These are phyloP conservation scores for Phalaenopsis equestris DNA, from an alignment of 106 monocot genomes.

Conservation along the genomic window DNA sequence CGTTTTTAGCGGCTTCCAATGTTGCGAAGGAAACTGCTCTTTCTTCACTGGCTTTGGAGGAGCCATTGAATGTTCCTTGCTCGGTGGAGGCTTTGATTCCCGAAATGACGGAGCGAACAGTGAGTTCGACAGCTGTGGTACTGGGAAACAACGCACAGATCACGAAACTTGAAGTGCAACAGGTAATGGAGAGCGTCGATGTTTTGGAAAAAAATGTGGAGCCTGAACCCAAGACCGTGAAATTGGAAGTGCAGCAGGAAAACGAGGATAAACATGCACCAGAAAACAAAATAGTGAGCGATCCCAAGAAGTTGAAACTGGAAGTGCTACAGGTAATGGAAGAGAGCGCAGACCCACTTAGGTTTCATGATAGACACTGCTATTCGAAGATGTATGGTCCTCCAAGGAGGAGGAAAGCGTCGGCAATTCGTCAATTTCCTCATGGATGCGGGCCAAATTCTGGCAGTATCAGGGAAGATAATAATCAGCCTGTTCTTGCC, in stretches of 20 bases:
- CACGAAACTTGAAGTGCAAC: not conserved
- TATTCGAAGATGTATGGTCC: not conserved
- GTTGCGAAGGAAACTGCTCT: not conserved
- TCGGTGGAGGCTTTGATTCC: not conserved
- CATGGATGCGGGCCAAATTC: constrained; percentile 1
- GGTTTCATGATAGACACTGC: not conserved
- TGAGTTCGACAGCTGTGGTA: not conserved
- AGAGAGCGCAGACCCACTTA: not conserved
- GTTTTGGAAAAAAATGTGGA: not conserved
- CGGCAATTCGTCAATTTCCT: constrained; percentile 10
- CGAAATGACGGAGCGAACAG: not conserved
- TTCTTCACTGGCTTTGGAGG: not conserved
- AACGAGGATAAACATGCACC: not conserved
- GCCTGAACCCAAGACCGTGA: not conserved
- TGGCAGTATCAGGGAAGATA: not conserved
- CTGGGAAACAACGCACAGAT: not conserved
- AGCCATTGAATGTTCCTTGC: not conserved
- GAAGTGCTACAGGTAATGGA: not conserved
- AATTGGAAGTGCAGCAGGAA: no score
- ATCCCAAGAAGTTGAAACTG: not conserved
- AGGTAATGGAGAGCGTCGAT: not conserved
- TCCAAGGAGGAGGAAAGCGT: constrained; percentile 5
- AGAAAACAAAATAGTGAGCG: not conserved
- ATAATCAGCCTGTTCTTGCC: not conserved
- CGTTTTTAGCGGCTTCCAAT: not conserved